Evolutionary conservation across 768 basidiomycete species (phyloP), one percentile per base, ranked within the genome.

Genomic region (Lentinula aciculospora): DNA sequence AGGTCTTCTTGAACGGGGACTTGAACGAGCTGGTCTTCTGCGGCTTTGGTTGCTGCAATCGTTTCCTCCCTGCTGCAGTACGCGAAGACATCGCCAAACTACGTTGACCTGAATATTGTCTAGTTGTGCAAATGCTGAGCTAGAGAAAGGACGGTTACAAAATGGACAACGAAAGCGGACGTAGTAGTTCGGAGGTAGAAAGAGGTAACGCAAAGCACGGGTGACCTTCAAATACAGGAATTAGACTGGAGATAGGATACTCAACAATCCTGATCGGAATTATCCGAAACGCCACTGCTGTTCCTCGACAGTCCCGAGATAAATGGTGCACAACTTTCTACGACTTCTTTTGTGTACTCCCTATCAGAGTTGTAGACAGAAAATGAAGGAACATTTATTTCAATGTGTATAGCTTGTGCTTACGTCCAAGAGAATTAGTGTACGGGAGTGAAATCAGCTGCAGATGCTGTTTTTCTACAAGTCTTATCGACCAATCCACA

Each of bases 31-130:
- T 34, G 13, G 27, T 31, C 13, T 39, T 50, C 21, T 48, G 25
- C 7, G 29, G 27, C 34, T 32, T 27, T 55, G 57, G 56, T 21
- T 57, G 42, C 9, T 57, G 48, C 13, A 61, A 31, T 19, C 58
- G 50, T 37, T 61, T 61, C 44, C 57, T 59, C 45, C 58, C 58
- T 40, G 58, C 50, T 3, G 58, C 58, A 13, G 58, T 39, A 13
- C 58, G 53, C 23, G 58, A 59, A 9, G 58, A 59, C 58, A 59
- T 59, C 10, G 29, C 32, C 29, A 32, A 36, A 32, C 10, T 27
- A 31, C 17, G 49, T 34, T 34, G 23, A 50, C 29, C 10, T 17
- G 29, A n/a, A 28, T 7, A 17, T 8, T 7, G 7, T 0, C 6
- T 8, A 9, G 37, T 6, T 39, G n/a, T 39, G 17, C 42, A 19